Evolutionary conservation across 352 stramenopile species (phyloP), one percentile per base, ranked within the genome.

Genomic region (Phytophthora cajani): DNA sequence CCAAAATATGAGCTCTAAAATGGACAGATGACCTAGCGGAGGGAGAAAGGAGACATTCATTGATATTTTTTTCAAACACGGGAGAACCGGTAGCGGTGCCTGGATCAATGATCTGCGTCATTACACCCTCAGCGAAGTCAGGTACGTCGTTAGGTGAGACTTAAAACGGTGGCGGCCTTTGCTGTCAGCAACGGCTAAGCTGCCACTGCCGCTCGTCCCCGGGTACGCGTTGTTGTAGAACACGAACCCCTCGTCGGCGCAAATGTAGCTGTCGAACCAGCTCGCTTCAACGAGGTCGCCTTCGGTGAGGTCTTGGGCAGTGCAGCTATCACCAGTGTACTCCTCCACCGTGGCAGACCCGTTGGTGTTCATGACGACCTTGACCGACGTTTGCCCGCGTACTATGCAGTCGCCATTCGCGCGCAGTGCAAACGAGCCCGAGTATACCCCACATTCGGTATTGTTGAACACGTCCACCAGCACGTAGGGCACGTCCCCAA

Each of bases 161-260:
- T 49, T 49, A 17, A 23, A 21, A 44, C 4, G 38, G 38, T 44
- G 38, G 38, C 16, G 16, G 42, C 16, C 16, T 49, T 19, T 6
- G 16, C n/a, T 21, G 42, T 23, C 17, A 23, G 42, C 42, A 21
- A 49, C 42, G 16, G 16, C 6, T 23, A 49, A 19, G 42, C 42
- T 49, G 42, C 42, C 42, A 23, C 42, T 49, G 42, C 17, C 42
- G 42, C 42, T 49, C 42, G 42, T 49, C n/a, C 42, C 42, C 42
- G 42, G 42, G 42, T 23, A 49, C 10, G 42, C 42, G 17, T 23
- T 49, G 17, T 49, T 49, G 17, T 49, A 49, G 42, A 49, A 49
- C 8, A 49, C 17, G 42, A 49, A 49, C 1, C 42, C 42, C 16
- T 49, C 42, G 16, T 49, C 42, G 8, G 42, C 42, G 8, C 42